phyloP scores from a whole-genome alignment of 176 grass and related monocot genomes.

The Neostapfia colusana region DNA sequence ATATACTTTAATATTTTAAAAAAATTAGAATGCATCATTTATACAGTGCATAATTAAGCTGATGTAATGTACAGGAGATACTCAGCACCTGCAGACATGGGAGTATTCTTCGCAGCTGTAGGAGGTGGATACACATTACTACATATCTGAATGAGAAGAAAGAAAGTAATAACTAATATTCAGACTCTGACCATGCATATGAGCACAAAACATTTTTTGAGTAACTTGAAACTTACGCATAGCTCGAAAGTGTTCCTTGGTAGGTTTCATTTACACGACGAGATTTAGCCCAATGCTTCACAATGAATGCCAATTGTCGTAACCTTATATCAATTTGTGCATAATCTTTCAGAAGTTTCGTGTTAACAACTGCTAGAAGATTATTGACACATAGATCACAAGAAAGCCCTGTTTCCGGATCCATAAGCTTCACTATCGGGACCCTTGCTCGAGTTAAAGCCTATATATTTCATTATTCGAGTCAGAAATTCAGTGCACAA shows the following conservation, averaged over 20 bases:
- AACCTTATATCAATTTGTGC: constrained; percentile 81
- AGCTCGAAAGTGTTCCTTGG: constrained; percentile 98
- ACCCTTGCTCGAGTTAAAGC: constrained; percentile 94
- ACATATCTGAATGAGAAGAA: constrained; percentile 72
- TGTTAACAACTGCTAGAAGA: constrained; percentile 96
- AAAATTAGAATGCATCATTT: too few relatives aligned
- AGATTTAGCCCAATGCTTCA: constrained; percentile 97
- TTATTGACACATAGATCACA: constrained; percentile 99
- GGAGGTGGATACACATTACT: constrained; percentile 95
- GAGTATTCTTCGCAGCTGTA: constrained; percentile 85
- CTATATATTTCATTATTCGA: constrained; percentile 47
- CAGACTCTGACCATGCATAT: constrained; percentile 9
- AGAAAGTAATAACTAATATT: constrained; percentile 26
- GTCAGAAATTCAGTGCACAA: constrained; percentile 31
- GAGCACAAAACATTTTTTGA: neutral
- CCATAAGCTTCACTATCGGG: constrained; percentile 98
- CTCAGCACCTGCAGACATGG: constrained; percentile 91
- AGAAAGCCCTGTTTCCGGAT: constrained; percentile 83
- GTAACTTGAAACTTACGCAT: constrained; percentile 68
- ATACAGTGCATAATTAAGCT: too few relatives aligned
- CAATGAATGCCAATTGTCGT: constrained; percentile 81
- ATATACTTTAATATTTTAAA: too few relatives aligned
- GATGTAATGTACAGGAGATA: constrained; percentile 24
- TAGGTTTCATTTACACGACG: constrained; percentile 96
- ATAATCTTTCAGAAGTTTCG: constrained; percentile 95